A percentile compares a stretch with the other conserved stretches of the same genome.
These are phyloP conservation scores for Colletotrichum noveboracense DNA, from an alignment of 2,329 filamentous ascomycete genomes.

Conservation along the genomic window DNA sequence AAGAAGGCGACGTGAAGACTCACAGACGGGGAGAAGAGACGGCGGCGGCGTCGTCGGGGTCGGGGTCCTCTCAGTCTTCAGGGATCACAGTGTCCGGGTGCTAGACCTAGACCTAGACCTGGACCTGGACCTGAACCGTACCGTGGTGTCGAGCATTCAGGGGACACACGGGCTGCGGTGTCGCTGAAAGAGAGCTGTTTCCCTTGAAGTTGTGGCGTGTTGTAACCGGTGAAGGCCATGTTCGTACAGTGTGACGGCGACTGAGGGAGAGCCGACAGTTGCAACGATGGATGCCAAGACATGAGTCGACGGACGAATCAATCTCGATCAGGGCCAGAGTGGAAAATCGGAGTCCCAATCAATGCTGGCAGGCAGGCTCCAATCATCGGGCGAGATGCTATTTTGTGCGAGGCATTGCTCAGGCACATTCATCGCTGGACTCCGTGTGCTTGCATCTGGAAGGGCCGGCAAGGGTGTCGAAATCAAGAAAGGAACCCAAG, in stretches of 20 bases:
- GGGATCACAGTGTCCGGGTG: neutral
- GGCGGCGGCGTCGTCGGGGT: neutral
- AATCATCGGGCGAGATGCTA: slow-evolving; percentile 1
- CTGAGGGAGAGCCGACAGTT: neutral
- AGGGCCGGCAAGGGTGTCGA: neutral
- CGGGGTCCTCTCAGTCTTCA: neutral
- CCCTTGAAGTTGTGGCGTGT: neutral
- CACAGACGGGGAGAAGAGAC: neutral
- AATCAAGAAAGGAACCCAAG: neutral
- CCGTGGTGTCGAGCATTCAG: neutral
- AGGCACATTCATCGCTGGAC: neutral
- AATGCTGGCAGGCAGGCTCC: neutral
- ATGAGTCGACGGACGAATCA: neutral
- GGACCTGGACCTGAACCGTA: neutral
- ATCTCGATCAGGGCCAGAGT: neutral
- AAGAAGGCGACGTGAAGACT: neutral
- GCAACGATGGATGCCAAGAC: neutral
- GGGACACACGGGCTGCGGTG: neutral
- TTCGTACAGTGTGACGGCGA: neutral
- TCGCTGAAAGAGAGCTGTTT: neutral
- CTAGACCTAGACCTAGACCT: neutral
- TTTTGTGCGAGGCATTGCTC: neutral
- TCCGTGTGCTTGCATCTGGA: neutral
- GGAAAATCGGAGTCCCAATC: neutral
- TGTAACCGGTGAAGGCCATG: neutral